phyloP scores from a whole-genome alignment of 257 asterid species.

The Euphrasia confusa region DNA sequence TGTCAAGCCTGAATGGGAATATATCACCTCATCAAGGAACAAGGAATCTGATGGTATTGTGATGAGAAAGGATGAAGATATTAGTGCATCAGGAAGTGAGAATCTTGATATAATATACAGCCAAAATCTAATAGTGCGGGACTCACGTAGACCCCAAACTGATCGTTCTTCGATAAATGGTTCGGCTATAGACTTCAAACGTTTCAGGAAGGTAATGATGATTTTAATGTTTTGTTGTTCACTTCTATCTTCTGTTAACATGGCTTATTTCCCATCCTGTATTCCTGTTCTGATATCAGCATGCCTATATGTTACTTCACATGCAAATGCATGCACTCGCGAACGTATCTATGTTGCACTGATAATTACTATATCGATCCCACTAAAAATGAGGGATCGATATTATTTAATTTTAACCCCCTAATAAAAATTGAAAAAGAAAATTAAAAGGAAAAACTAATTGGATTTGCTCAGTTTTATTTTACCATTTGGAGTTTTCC shows the following conservation, averaged over 20 bases:
- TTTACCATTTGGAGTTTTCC: too few relatives aligned
- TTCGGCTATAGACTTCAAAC: conserved; percentile 57
- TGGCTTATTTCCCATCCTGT: too few relatives aligned
- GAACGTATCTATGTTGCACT: too few relatives aligned
- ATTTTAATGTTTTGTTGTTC: conserved; percentile 15
- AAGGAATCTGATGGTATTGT: conserved; percentile 26
- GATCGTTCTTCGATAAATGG: conserved; percentile 31
- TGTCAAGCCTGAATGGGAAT: conserved; percentile 23
- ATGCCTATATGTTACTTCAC: conserved; percentile 5
- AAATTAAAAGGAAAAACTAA: too few relatives aligned
- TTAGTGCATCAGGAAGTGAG: conserved; percentile 46
- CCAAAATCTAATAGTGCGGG: conserved; percentile 73
- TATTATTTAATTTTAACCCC: too few relatives aligned
- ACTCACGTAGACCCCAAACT: conserved; percentile 29
- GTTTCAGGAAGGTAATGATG: conserved; percentile 72
- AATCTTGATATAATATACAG: conserved; percentile 66
- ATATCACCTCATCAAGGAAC: conserved; percentile 30
- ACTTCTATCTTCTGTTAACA: background rate
- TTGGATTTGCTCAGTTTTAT: too few relatives aligned
- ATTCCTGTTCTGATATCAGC: background rate
- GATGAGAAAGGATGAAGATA: conserved; percentile 34
- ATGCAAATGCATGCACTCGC: background rate
- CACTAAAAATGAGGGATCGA: too few relatives aligned
- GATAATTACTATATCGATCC: too few relatives aligned
- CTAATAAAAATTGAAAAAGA: too few relatives aligned